Conservation (phyloP, 73 alveolate species). For the Paramecium bursaria region DNA sequence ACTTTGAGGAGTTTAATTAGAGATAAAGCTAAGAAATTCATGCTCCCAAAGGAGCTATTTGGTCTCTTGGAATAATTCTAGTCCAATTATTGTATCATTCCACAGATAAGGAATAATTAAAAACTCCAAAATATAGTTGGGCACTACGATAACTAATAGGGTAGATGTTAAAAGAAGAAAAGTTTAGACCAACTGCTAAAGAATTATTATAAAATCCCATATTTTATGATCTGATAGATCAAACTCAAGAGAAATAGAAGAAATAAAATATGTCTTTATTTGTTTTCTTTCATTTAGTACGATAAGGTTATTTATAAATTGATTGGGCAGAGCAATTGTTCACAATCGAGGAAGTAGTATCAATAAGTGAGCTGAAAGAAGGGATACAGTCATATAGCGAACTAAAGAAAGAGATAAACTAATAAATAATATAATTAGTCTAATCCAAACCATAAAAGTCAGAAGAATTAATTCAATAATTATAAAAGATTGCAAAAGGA, state of each 20-base stretch:
- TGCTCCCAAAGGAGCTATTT: slow-evolving; percentile 45
- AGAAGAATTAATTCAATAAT: slow-evolving; percentile 24
- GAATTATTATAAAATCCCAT: slow-evolving; percentile 46
- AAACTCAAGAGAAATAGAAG: background rate
- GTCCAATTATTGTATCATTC: background rate
- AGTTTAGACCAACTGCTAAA: background rate
- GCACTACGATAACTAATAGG: slow-evolving; percentile 26
- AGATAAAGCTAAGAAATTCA: background rate
- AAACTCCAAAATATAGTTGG: slow-evolving; percentile 39
- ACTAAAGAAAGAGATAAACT: slow-evolving; percentile 32
- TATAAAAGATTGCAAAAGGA: slow-evolving; percentile 7
- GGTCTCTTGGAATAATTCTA: slow-evolving; percentile 26
- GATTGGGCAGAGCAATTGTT: slow-evolving; percentile 64
- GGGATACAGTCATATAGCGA: slow-evolving; percentile 42
- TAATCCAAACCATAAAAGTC: background rate
- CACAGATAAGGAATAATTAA: background rate
- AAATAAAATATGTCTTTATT: slow-evolving; percentile 10
- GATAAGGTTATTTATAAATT: background rate
- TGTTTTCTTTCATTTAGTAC: slow-evolving; percentile 12
- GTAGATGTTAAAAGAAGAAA: slow-evolving; percentile 1
- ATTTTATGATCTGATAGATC: background rate
- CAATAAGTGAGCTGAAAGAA: slow-evolving; percentile 38
- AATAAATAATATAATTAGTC: slow-evolving; percentile 8
- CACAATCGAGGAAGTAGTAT: slow-evolving; percentile 23
- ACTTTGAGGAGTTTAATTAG: slow-evolving; percentile 35